Conservation (phyloP, 2,329 filamentous ascomycete species). For the Aspergillus fijiensis region DNA sequence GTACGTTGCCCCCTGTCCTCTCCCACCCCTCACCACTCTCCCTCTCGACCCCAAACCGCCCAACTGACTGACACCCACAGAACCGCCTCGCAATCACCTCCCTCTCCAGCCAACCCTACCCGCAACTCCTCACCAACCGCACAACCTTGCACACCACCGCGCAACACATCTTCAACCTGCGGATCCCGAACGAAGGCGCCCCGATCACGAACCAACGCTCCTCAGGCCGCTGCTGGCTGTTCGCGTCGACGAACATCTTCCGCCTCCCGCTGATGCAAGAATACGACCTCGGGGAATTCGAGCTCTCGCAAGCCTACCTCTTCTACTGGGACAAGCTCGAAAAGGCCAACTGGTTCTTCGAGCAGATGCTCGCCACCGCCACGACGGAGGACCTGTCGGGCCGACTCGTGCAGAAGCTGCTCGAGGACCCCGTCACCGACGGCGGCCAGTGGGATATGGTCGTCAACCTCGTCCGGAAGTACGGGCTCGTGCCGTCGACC, state of each 20-base stretch:
- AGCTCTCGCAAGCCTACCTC: slow-evolving; percentile 83
- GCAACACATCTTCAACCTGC: slow-evolving; percentile 78
- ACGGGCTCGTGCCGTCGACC: slow-evolving; percentile 79
- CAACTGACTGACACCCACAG: too few relatives aligned
- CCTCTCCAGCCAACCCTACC: slow-evolving; percentile 66
- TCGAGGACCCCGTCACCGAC: slow-evolving; percentile 69
- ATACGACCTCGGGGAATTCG: slow-evolving; percentile 73
- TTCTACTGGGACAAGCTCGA: slow-evolving; percentile 96
- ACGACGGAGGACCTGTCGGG: slow-evolving; percentile 65
- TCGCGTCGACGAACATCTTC: slow-evolving; percentile 88
- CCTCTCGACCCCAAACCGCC: too few relatives aligned
- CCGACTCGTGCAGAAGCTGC: slow-evolving; percentile 68
- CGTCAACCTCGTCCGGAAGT: slow-evolving; percentile 79
- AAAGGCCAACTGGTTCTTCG: slow-evolving; percentile 86
- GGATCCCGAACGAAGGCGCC: slow-evolving; percentile 75
- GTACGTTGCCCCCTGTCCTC: slow-evolving; percentile 11
- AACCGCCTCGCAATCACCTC: slow-evolving; percentile 74
- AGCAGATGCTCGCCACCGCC: slow-evolving; percentile 75
- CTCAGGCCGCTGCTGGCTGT: slow-evolving; percentile 87
- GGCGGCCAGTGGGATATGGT: slow-evolving; percentile 94
- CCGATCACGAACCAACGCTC: slow-evolving; percentile 83
- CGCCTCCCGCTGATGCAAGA: slow-evolving; percentile 84
- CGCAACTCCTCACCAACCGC: slow-evolving; percentile 64
- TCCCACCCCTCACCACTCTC: background rate
- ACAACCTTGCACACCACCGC: slow-evolving; percentile 61